A percentile compares a stretch with the other conserved stretches of the same genome.
Conservation (phyloP, 495 filamentous ascomycete genomes). For the Aspergillus ellipticus region DNA sequence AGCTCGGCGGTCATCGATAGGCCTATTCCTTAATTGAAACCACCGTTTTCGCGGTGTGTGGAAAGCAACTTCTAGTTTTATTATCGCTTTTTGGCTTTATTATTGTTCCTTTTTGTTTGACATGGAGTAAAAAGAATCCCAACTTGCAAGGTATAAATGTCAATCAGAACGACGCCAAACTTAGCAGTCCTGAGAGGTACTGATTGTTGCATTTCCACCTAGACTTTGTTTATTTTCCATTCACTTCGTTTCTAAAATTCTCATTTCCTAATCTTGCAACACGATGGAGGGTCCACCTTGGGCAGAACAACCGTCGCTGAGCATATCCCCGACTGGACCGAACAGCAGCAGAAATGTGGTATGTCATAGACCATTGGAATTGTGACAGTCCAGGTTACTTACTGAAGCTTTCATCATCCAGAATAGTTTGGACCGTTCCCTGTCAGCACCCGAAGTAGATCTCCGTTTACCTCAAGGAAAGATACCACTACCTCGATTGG, state of each 20-base stretch:
- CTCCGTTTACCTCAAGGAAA: slow-evolving; percentile 19
- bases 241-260: background rate
- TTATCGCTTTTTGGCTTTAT: too few species aligned
- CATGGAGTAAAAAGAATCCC: background rate
- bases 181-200: background rate
- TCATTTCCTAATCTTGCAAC: background rate
- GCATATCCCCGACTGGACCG: background rate
- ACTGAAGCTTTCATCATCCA: background rate
- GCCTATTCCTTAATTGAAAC: too few species aligned
- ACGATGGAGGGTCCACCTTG: background rate
- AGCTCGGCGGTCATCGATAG: too few species aligned
- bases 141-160: background rate
- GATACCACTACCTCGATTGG: slow-evolving; percentile 41
- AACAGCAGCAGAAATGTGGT: background rate
- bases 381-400: background rate
- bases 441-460: slow-evolving; percentile 18
- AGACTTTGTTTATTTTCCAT: background rate
- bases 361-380: background rate
- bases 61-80: too few species aligned
- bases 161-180: background rate
- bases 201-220: background rate
- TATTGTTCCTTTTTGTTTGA: background rate
- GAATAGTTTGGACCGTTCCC: slow-evolving; percentile 25
- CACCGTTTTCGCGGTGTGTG: too few species aligned
- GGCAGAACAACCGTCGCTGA: background rate